These are phyloP conservation scores for Selaginella moellendorffii DNA, from an alignment of 75 land plant species.

Conservation along the genomic window DNA sequence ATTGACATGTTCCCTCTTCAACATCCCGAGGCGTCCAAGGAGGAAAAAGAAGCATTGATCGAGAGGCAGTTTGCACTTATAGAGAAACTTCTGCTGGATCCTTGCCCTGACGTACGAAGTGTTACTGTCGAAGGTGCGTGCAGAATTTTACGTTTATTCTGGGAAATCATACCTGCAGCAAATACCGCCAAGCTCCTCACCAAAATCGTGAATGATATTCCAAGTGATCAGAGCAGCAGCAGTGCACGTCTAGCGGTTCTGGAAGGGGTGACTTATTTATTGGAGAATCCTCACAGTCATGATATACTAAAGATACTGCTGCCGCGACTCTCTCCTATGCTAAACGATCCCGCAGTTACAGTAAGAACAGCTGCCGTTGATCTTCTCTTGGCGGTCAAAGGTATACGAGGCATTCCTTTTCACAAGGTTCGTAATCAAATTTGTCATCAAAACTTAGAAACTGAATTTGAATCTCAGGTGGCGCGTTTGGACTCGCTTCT, in stretches of 20 bases:
- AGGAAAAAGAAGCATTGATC: constrained; percentile 53
- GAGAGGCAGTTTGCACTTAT: constrained; percentile 62
- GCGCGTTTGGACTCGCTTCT: constrained; percentile 43
- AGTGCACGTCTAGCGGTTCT: constrained; percentile 53
- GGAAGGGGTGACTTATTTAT: constrained; percentile 57
- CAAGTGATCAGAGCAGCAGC: constrained; percentile 40
- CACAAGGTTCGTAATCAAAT: constrained; percentile 55
- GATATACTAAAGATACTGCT: constrained; percentile 63
- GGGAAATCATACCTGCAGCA: constrained; percentile 72
- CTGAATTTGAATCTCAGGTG: constrained; percentile 33
- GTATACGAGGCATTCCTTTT: constrained; percentile 45
- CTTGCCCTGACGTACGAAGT: constrained; percentile 54
- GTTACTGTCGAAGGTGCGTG: constrained; percentile 74
- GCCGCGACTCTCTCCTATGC: constrained; percentile 45
- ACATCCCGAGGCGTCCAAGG: constrained; percentile 73
- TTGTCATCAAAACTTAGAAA: no score
- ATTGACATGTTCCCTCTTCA: constrained; percentile 75
- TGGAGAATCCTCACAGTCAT: constrained; percentile 72
- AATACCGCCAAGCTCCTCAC: constrained; percentile 47
- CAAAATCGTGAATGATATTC: constrained; percentile 51
- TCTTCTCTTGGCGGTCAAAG: constrained; percentile 53
- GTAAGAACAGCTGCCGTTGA: constrained; percentile 46
- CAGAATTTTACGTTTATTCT: constrained; percentile 58
- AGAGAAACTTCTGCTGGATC: constrained; percentile 58
- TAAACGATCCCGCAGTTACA: constrained; percentile 38